phyloP scores from a whole-genome alignment of 768 basidiomycete species.

The Tulasnella sp. region DNA sequence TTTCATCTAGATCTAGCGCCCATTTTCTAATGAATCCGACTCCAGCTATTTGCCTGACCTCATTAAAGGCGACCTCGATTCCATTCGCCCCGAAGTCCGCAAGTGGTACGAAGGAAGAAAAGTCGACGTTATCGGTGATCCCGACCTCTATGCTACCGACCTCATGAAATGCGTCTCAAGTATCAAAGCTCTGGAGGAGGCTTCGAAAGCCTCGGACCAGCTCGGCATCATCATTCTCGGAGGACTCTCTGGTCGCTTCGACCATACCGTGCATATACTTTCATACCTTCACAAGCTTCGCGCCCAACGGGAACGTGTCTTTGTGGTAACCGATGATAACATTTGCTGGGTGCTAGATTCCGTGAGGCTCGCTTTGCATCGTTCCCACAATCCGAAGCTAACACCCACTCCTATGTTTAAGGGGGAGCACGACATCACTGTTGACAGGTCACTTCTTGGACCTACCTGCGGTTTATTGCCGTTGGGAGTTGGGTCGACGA shows the following conservation, averaged over 20 bases:
- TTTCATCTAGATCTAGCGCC: constrained; percentile 1
- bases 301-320: constrained; percentile 48
- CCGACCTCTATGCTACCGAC: constrained; percentile 81
- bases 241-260: constrained; percentile 82
- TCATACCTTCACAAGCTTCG: constrained; percentile 78
- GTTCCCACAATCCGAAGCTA: background rate
- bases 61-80: constrained; percentile 93
- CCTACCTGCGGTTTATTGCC: constrained; percentile 93
- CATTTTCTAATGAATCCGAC: background rate
- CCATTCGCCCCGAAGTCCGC: constrained; percentile 65
- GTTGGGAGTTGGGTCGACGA: constrained; percentile 67
- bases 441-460: constrained; percentile 69
- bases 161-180: constrained; percentile 81
- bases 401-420: constrained; percentile 29
- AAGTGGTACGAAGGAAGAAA: constrained; percentile 54
- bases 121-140: constrained; percentile 62
- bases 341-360: constrained; percentile 81
- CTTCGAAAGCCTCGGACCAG: constrained; percentile 31
- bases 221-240: constrained; percentile 74
- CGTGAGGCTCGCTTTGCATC: constrained; percentile 38
- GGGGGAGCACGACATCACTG: constrained; percentile 74
- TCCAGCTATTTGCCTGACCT: constrained; percentile 69
- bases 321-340: constrained; percentile 82
- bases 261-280: constrained; percentile 88
- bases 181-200: background rate